Conservation (phyloP, 2,329 filamentous ascomycete species). For the Hypomyces rosellus region DNA sequence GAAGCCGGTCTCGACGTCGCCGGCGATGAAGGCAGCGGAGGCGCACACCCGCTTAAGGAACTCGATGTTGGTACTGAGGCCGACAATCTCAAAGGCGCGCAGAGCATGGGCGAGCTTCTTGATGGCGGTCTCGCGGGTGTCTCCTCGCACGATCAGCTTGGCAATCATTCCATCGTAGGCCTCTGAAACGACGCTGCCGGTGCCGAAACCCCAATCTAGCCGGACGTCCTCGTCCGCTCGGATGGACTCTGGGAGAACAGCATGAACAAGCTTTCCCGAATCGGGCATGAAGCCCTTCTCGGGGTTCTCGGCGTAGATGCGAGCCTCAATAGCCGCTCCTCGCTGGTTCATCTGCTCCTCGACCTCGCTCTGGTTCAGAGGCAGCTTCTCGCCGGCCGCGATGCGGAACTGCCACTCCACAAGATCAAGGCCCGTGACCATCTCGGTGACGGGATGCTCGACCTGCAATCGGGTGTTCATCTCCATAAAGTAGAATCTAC, state of each 20-base stretch:
- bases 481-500: slow-evolving; percentile 76
- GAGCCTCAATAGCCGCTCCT: slow-evolving; percentile 88
- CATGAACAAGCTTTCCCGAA: slow-evolving; percentile 79
- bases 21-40: slow-evolving; percentile 73
- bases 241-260: slow-evolving; percentile 63
- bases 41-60: slow-evolving; percentile 86
- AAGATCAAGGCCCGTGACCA: slow-evolving; percentile 64
- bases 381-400: slow-evolving; percentile 50
- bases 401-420: slow-evolving; percentile 95
- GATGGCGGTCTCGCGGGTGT: slow-evolving; percentile 71
- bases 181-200: slow-evolving; percentile 86
- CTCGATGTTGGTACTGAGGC: slow-evolving; percentile 91
- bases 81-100: slow-evolving; percentile 85
- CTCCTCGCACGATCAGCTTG: slow-evolving; percentile 87
- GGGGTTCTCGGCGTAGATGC: slow-evolving; percentile 95
- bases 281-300: slow-evolving; percentile 89
- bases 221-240: slow-evolving; percentile 64
- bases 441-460: slow-evolving; percentile 84
- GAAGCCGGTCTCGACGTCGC: slow-evolving; percentile 92
- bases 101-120: slow-evolving; percentile 75
- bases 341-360: slow-evolving; percentile 66
- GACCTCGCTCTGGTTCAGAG: slow-evolving; percentile 55
- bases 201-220: slow-evolving; percentile 87
- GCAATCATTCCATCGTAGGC: slow-evolving; percentile 99
- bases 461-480: slow-evolving; percentile 89